Evolutionary conservation across 164 flowering plant genomes (phyloP).

Genomic region (Litsea cubeba): DNA sequence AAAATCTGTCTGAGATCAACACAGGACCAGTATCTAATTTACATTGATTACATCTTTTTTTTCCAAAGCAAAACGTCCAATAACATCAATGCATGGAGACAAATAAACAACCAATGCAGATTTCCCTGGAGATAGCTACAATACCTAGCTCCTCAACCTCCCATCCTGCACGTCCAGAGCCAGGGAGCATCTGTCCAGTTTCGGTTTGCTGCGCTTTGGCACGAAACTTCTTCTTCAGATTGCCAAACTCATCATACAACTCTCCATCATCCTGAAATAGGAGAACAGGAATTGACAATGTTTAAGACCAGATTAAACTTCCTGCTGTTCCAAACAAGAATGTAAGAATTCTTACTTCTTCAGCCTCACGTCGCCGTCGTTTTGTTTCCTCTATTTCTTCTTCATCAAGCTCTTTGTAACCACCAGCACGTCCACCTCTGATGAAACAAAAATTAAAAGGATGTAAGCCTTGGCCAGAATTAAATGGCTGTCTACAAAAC

Average conservation of each 20-base stretch:
- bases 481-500: neutral
- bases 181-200: conserved; percentile 52
- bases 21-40: too few relatives aligned
- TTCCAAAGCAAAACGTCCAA: neutral
- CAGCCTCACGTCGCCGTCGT: conserved; percentile 85
- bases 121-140: neutral
- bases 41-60: too few relatives aligned
- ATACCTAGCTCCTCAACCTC: conserved; percentile 95
- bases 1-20: too few relatives aligned
- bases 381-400: conserved; percentile 93
- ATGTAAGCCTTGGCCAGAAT: neutral
- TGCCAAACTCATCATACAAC: conserved; percentile 98
- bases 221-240: conserved; percentile 94
- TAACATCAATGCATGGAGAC: neutral
- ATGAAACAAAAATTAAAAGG: neutral
- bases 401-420: conserved; percentile 99
- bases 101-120: neutral
- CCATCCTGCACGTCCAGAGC: conserved; percentile 98
- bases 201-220: conserved; percentile 78
- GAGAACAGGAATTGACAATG: neutral
- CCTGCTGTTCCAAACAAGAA: neutral
- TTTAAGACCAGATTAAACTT: neutral
- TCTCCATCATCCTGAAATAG: conserved; percentile 91
- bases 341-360: conserved; percentile 47
- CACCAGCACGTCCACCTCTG: conserved; percentile 99